These are phyloP conservation scores for Barnettozyma botsteinii DNA, from an alignment of 805 yeast species.

Conservation along the genomic window DNA sequence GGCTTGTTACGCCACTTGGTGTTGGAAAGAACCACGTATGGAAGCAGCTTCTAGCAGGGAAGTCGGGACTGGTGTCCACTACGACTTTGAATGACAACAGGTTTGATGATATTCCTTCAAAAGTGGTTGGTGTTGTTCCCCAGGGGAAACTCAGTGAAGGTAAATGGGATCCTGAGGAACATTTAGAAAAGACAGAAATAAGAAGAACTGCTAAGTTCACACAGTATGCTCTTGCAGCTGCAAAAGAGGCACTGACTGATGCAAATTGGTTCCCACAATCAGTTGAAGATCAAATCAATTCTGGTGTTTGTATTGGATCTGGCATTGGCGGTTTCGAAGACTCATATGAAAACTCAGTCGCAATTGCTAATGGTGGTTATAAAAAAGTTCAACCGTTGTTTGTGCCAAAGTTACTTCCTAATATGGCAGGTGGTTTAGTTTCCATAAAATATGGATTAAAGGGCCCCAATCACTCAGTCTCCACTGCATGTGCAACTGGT, in stretches of 20 bases:
- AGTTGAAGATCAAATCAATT: constrained; percentile 29
- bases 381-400: constrained; percentile 78
- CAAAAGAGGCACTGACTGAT: constrained; percentile 70
- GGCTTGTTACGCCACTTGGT: constrained; percentile 83
- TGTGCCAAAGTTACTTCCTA: constrained; percentile 75
- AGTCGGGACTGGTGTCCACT: constrained; percentile 59
- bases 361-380: constrained; percentile 46
- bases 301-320: constrained; percentile 86
- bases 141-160: constrained; percentile 36
- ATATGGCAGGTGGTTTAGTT: constrained; percentile 93
- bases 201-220: constrained; percentile 66
- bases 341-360: constrained; percentile 54
- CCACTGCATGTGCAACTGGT: constrained; percentile 98
- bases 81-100: constrained; percentile 23
- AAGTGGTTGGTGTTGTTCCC: constrained; percentile 75
- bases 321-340: constrained; percentile 89
- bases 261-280: constrained; percentile 46
- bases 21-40: constrained; percentile 54
- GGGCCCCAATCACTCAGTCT: constrained; percentile 84
- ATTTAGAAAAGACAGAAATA: constrained; percentile 35
- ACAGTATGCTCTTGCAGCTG: constrained; percentile 73
- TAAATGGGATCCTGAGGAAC: constrained; percentile 47
- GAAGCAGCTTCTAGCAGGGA: constrained; percentile 43
- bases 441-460: constrained; percentile 69
- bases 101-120: constrained; percentile 52